Conservation (phyloP, 371 early-diverging fungal species). For the Mortierella sp. region DNA sequence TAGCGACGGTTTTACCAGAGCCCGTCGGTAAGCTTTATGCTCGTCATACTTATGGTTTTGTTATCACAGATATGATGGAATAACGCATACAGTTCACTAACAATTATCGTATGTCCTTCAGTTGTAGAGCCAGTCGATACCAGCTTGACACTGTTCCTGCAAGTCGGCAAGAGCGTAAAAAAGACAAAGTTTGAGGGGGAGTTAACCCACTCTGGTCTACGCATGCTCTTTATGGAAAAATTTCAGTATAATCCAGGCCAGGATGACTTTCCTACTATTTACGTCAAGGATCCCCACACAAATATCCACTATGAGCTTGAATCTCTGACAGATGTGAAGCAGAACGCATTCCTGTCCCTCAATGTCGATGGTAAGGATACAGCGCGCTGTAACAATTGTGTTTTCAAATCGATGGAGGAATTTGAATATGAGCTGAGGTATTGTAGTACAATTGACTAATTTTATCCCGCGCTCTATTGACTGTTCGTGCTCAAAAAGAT, state of each 20-base stretch:
- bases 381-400: no score
- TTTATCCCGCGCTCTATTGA: not conserved
- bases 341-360: constrained; percentile 73
- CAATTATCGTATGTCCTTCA: not conserved
- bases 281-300: constrained; percentile 73
- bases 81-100: not conserved
- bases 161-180: constrained; percentile 63
- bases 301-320: constrained; percentile 79
- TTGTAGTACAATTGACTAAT: not conserved
- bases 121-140: constrained; percentile 22
- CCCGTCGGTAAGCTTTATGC: constrained; percentile 8
- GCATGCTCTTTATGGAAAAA: constrained; percentile 73
- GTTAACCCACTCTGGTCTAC: constrained; percentile 69
- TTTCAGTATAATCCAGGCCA: constrained; percentile 73
- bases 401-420: no score
- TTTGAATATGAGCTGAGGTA: no score
- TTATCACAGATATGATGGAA: not conserved
- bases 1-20: not conserved
- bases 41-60: no score
- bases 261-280: constrained; percentile 74
- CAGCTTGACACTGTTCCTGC: constrained; percentile 62
- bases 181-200: constrained; percentile 68
- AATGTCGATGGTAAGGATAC: constrained; percentile 69
- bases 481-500: constrained; percentile 16
- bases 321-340: constrained; percentile 70